These are phyloP conservation scores for Lumnitzera racemosa DNA, from an alignment of 345 rosid genomes.

Conservation along the genomic window DNA sequence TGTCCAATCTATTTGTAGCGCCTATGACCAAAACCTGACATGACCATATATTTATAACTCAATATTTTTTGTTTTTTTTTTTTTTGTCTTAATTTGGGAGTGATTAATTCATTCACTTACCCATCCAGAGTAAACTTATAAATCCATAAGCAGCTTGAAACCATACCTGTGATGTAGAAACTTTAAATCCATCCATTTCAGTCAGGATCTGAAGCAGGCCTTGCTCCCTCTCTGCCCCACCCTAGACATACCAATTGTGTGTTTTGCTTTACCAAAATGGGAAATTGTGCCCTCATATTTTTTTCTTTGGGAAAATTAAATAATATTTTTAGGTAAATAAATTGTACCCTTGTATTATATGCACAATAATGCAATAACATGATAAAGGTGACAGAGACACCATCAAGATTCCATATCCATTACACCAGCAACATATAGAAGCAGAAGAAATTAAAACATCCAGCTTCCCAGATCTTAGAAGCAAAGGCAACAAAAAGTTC, in stretches of 20 bases:
- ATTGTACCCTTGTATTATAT: not conserved
- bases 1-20: slow-evolving; percentile 94
- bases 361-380: too few relatives aligned
- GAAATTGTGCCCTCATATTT: not conserved
- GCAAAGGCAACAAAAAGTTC: too few relatives aligned
- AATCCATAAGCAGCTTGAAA: not conserved
- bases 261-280: slow-evolving; percentile 2
- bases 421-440: too few relatives aligned
- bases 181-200: slow-evolving; percentile 98
- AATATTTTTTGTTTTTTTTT: not conserved
- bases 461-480: too few relatives aligned
- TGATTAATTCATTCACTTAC: not conserved
- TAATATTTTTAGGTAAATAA: not conserved
- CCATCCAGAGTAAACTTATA: slow-evolving; percentile 8
- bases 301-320: too few relatives aligned
- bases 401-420: too few relatives aligned
- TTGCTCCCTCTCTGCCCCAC: slow-evolving; percentile 99
- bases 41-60: slow-evolving; percentile 7
- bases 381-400: too few relatives aligned
- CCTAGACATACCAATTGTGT: slow-evolving; percentile 36
- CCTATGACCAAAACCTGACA: slow-evolving; percentile 89
- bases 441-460: too few relatives aligned
- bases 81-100: too few relatives aligned
- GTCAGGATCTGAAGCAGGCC: slow-evolving; percentile 96
- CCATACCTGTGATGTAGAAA: slow-evolving; percentile 74